Conservation (phyloP, 2,329 filamentous ascomycete genomes). For the Aspergillus melleus region DNA sequence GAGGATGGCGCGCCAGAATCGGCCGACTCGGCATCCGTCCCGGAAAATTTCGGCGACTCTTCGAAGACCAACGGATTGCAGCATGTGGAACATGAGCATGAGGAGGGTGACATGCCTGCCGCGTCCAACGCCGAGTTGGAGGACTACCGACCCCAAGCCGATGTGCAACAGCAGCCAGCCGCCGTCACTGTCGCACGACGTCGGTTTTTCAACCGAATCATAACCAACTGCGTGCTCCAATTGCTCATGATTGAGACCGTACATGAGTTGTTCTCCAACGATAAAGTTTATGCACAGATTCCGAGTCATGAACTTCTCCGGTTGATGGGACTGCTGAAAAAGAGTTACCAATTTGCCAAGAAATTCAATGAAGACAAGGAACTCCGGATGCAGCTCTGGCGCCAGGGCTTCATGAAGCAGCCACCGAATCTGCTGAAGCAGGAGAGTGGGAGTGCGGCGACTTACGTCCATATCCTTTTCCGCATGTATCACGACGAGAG, state of each 20-base stretch:
- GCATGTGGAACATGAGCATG: slow-evolving; percentile 31
- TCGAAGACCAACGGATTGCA: slow-evolving; percentile 31
- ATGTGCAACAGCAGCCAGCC: slow-evolving; percentile 80
- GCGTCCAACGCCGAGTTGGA: slow-evolving; percentile 61
- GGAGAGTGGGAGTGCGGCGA: slow-evolving; percentile 86
- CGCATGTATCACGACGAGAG: slow-evolving; percentile 94
- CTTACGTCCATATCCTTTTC: slow-evolving; percentile 93
- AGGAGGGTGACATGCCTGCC: slow-evolving; percentile 34
- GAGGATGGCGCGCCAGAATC: slow-evolving; percentile 28
- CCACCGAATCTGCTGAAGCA: slow-evolving; percentile 97
- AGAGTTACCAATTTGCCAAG: slow-evolving; percentile 93
- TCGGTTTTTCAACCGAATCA: slow-evolving; percentile 98
- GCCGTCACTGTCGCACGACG: slow-evolving; percentile 90
- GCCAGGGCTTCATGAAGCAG: slow-evolving; percentile 99
- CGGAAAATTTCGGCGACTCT: slow-evolving; percentile 24
- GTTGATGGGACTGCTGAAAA: slow-evolving; percentile 91
- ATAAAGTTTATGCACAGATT: slow-evolving; percentile 89
- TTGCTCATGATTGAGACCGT: slow-evolving; percentile 99
- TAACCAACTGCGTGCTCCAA: slow-evolving; percentile 95
- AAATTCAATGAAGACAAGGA: slow-evolving; percentile 98
- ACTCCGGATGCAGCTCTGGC: slow-evolving; percentile 87
- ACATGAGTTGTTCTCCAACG: slow-evolving; percentile 96
- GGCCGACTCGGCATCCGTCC: slow-evolving; percentile 19
- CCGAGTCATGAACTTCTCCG: slow-evolving; percentile 85
- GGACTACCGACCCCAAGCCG: slow-evolving; percentile 78